These are phyloP conservation scores for Bondarzewia mesenterica DNA, from an alignment of 1,284 basidiomycete species.

Conservation along the genomic window DNA sequence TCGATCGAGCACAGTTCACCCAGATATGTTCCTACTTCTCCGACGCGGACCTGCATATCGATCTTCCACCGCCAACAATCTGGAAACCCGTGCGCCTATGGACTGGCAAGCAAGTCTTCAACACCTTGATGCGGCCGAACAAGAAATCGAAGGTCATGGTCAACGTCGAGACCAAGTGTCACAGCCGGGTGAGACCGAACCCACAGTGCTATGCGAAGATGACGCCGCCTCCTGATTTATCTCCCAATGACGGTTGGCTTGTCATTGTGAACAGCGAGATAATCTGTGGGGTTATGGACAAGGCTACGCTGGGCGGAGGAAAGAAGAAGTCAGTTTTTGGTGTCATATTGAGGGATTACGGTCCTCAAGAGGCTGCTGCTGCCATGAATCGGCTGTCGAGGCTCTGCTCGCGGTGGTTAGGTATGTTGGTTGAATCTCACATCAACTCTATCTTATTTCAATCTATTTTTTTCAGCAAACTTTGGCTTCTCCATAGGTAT, in stretches of 20 bases:
- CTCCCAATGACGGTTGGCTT: constrained; percentile 96
- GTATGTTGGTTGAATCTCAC: constrained; percentile 32
- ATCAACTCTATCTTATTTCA: not conserved
- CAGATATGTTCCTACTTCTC: constrained; percentile 95
- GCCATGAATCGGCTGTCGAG: constrained; percentile 98
- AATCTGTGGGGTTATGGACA: constrained; percentile 99
- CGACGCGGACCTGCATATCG: constrained; percentile 89
- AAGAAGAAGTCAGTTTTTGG: constrained; percentile 99
- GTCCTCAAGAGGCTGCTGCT: constrained; percentile 86
- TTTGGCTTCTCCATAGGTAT: constrained; percentile 98
- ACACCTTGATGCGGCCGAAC: constrained; percentile 94
- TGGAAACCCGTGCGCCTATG: constrained; percentile 91
- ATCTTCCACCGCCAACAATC: constrained; percentile 92
- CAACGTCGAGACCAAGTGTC: constrained; percentile 95
- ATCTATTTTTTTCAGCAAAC: constrained; percentile 58
- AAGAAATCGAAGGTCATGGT: constrained; percentile 77
- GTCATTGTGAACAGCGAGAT: constrained; percentile 98
- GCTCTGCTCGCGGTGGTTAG: constrained; percentile 89
- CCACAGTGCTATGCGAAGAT: constrained; percentile 47
- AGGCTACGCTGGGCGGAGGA: constrained; percentile 95
- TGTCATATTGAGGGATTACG: constrained; percentile 96
- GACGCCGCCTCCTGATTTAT: constrained; percentile 70
- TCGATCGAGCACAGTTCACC: constrained; percentile 91
- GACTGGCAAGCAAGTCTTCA: constrained; percentile 99
- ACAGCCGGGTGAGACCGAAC: constrained; percentile 84